Base-by-base conservation (phyloP, 768 basidiomycete genomes). In the Boletus pseudo-olivaceus region DNA sequence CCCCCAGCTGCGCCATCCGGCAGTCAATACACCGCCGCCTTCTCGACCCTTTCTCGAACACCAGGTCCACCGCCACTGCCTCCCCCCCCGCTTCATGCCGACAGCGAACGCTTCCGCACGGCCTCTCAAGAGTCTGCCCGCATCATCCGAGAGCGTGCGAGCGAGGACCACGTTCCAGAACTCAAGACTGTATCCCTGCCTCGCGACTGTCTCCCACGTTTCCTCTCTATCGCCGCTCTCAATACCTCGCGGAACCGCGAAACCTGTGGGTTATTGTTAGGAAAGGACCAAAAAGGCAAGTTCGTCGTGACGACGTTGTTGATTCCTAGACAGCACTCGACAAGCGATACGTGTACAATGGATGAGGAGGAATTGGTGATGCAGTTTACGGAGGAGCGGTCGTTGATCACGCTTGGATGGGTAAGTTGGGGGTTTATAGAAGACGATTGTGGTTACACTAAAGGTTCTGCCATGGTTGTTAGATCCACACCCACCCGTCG, bases 401-500 rank as follows among this genome's bases (percentile, higher is more conserved):
- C 80, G 60, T 70, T 95, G 63, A 86, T 95, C 47, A 93, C 93
- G 7, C 80, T 96, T 44, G 94, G 93, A 55, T 97, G 93, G 93
- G 92, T 94, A 60, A 58, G 85, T 63, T 50, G 53, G 9, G n/a
- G 26, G 27, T 30, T 30, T 35, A 47, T 35, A 5, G 7, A 30
- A 17, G 5, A 23, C 17, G 26, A 40, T 41, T 19, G 15, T 17
- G 27, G 14, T 14, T n/a, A 23, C 7, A 20, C 57, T 60, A 19
- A 63, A 10, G 19, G 15, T 15, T 33, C n/a, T n/a, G n/a, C n/a
- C n/a, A n/a, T n/a, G n/a, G n/a, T n/a, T 42, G 19, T 23, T 64
- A 94, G 91, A 95, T 95, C 61, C 93, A 94, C 72, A 94, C 91
- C 0, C 93, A 95, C 67, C 93, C 93, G 1, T 87, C 90, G 5